Evolutionary conservation across 2,329 filamentous ascomycete species (phyloP), one percentile per base, ranked within the genome.

Genomic region (Tetracladium maxilliforme): DNA sequence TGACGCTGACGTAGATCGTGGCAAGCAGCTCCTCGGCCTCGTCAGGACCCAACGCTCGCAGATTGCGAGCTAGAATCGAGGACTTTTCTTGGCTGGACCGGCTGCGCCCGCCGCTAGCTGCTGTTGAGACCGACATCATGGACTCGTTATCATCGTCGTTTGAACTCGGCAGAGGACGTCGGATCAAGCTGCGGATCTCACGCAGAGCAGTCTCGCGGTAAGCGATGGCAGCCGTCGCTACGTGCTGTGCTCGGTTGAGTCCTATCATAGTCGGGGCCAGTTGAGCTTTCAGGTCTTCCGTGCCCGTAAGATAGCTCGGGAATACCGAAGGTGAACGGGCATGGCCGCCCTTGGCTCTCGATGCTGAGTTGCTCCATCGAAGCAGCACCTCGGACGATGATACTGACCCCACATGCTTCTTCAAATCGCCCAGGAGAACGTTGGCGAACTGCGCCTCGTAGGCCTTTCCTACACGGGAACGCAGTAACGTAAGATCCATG

Each of bases 61-160:
- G 56, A 38, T 95, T 95, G 8, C 86, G 71, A 6, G 90, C 86
- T 16, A 95, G 58, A 22, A 84, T 79, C 1, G 79, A 73, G 1
- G 86, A 93, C 44, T 90, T 94, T 36, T 95, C 86, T 41, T 92
- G 81, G 38, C 83, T 79, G 11, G 70, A 79, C 21, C 75, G 55
- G 33, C 73, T 68, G 30, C 68, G 68, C 15, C 74, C 75, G 21
- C 70, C 70, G 32, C 68, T 66, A 27, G 70, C 58, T n/a, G n/a
- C n/a, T 2, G 87, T 94, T 4, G 86, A 92, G 1, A 74, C 65
- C 2, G 86, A 86, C 51, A 87, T 74, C 56, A 87, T 77, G 1
- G 84, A 92, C 45, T 90, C 82, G 32, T 77, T 81, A 44, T 98
- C 90, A 37, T 95, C 87, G 31, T 98, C 90, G 38, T 72, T 90